A percentile compares a stretch with the other conserved stretches of the same genome.
Evolutionary conservation across 2,329 filamentous ascomycete species (phyloP).

Genomic region (Blastomyces percursus): DNA sequence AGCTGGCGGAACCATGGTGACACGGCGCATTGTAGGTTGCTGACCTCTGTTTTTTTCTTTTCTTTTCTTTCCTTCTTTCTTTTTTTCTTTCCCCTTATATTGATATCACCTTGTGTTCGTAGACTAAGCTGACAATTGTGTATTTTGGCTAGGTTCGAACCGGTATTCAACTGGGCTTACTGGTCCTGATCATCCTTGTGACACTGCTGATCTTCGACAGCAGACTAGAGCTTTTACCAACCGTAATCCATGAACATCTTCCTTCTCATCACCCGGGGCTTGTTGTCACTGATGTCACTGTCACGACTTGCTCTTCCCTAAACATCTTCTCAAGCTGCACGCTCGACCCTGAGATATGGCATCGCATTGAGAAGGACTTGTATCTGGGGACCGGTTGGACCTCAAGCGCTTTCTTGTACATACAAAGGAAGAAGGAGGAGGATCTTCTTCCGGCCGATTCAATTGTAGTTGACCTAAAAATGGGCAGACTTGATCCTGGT

Average conservation of each 20-base stretch:
- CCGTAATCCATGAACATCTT: conserved; percentile 74
- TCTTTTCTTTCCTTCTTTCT: not conserved
- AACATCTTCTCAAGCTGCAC: conserved; percentile 67
- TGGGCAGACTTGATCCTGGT: conserved; percentile 61
- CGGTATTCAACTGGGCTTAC: conserved; percentile 60
- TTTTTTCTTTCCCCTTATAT: conserved; percentile 1
- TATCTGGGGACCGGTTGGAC: conserved; percentile 66
- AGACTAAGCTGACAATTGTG: conserved; percentile 9
- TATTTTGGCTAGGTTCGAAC: conserved; percentile 46
- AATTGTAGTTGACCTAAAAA: conserved; percentile 67
- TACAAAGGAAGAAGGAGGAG: conserved; percentile 76
- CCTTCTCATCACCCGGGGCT: conserved; percentile 74
- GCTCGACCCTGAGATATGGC: conserved; percentile 63
- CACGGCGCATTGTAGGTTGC: conserved; percentile 33
- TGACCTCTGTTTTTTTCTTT: not conserved
- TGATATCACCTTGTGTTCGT: not conserved
- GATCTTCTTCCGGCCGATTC: conserved; percentile 63
- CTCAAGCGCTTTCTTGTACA: conserved; percentile 66
- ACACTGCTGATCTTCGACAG: conserved; percentile 75
- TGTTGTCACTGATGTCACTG: conserved; percentile 74
- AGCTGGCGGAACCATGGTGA: conserved; percentile 24
- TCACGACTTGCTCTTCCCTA: conserved; percentile 62
- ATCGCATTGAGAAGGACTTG: conserved; percentile 79
- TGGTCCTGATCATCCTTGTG: conserved; percentile 56
- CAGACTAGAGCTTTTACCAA: conserved; percentile 75